Base-by-base conservation (phyloP, 495 filamentous ascomycete species). In the Aspergillus saccharolyticus region DNA sequence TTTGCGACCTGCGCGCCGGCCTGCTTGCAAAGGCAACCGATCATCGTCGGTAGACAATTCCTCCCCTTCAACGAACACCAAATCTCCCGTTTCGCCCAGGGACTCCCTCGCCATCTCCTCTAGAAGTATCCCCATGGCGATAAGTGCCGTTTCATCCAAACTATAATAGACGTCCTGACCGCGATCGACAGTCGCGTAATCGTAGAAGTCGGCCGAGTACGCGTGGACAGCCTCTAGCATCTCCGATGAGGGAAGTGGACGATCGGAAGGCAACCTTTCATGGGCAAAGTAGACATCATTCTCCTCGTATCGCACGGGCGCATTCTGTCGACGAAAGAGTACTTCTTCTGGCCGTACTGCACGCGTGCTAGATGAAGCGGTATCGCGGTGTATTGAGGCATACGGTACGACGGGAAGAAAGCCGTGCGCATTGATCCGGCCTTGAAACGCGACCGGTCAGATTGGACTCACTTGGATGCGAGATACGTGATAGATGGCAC, bases 131-230 rank as follows among this genome's bases (percentile, higher is more conserved):
- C 90, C 91, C 70, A 95, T 73, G 0, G 88, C 88, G 56, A 96
- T 74, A 52, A 96, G 68, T 1, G 90, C 90, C 9, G 89, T 93
- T 71, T 91, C 91, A 64, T 96, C 89, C 83, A 96, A 81, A 59
- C 83, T 90, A 24, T 78, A 73, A 66, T 84, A 83, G 53, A 85
- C 80, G 44, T 78, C 61, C 19, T 64, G 58, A 5, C 69, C 74
- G 8, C 62, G 63, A 33, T 75, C 67, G 7, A 56, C 55, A 4
- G 62, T 69, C 39, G 62, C 68, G 56, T 61, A 72, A 57, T 67
- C 76, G 73, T 93, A 96, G 68, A 84, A 91, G 60, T 87, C 83
- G 24, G 87, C 81, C 0, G 84, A 72, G 66, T 95, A 96, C 19
- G 75, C 70, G 68, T 96, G 91, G 9, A 94, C 71, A 0, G 84